Percentiles rank a stretch among this genome's conserved stretches.
Evolutionary conservation across 2,329 filamentous ascomycete genomes (phyloP).

Genomic region (Kalmusia sp.): DNA sequence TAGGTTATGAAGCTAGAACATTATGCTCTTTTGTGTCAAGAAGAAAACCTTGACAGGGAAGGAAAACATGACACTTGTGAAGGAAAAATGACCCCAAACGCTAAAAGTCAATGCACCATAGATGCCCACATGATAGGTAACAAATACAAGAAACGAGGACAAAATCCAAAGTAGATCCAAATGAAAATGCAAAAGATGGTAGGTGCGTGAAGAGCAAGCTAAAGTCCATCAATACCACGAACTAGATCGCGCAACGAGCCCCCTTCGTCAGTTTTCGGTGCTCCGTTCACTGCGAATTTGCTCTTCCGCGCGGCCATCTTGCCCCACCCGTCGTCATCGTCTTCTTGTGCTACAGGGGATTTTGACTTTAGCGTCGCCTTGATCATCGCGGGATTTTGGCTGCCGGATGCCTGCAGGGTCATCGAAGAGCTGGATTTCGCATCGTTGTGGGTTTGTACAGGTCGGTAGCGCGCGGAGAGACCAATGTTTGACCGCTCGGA

Average conservation of each 20-base stretch:
- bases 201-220: too few relatives aligned
- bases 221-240: conserved; percentile 16
- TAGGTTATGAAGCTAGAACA: too few relatives aligned
- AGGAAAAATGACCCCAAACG: too few relatives aligned
- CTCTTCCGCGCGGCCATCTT: conserved; percentile 39
- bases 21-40: too few relatives aligned
- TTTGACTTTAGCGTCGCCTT: conserved; percentile 45
- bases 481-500: conserved; percentile 95
- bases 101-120: too few relatives aligned
- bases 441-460: conserved; percentile 67
- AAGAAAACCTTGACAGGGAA: too few relatives aligned
- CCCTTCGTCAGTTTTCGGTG: conserved; percentile 17
- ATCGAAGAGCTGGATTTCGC: conserved; percentile 34
- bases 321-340: conserved; percentile 44
- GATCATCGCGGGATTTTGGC: conserved; percentile 25
- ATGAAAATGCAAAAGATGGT: too few relatives aligned
- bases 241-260: conserved; percentile 34
- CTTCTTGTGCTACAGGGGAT: conserved; percentile 22
- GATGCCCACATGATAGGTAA: too few relatives aligned
- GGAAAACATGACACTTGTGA: too few relatives aligned
- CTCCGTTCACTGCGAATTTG: conserved; percentile 28
- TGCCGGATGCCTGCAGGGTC: conserved; percentile 39
- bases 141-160: too few relatives aligned
- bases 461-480: conserved; percentile 86
- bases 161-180: too few relatives aligned